Base-by-base conservation (phyloP, 2,329 filamentous ascomycete genomes). In the Teratosphaeria nubilosa region DNA sequence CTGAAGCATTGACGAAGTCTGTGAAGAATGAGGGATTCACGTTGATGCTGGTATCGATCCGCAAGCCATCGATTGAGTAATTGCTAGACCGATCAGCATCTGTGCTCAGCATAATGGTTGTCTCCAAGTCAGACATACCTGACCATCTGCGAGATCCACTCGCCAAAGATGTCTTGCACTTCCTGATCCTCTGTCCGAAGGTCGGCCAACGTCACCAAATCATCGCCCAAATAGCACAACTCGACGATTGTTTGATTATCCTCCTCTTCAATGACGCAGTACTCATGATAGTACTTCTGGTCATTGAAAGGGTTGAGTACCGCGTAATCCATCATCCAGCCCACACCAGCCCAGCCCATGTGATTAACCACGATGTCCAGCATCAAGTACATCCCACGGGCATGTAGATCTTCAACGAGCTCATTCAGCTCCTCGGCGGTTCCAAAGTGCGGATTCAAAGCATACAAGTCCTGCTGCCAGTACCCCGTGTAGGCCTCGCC, bases 311-410 rank as follows among this genome's bases (percentile, higher is more conserved):
- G 78, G 24, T 76, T 72, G 45, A 80, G 77, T n/a, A 72, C 66
- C 59, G 72, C 74, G 66, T 84, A 85, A 68, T 84, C 77, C 32
- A 84, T 76, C 3, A 74, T 72, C 34, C 62, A 60, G 1, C 71
- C 69, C 16, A 73, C 70, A 24, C 81, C 80, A 25, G 73, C 69
- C 66, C 78, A 82, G 20, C 72, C 66, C 65, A 70, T 78, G 65
- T 84, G 80, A 66, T 84, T 84, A 5, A 77, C 76, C 2, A 84
- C 81, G 1, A 84, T 72, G 61, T 85, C 82, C 3, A 85, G 74
- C 82, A 85, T 85, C 37, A 85, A 70, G 62, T 77, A 77, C 81
- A 84, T 85, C 16, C 71, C 76, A 3, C 81, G 75, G 20, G 71
- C 68, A 64, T 86, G 83, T 1, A 84, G 70, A 1, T 79, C 82